Base-by-base conservation (phyloP, 2,329 filamentous ascomycete genomes). In the Hyphodiscus sp. region DNA sequence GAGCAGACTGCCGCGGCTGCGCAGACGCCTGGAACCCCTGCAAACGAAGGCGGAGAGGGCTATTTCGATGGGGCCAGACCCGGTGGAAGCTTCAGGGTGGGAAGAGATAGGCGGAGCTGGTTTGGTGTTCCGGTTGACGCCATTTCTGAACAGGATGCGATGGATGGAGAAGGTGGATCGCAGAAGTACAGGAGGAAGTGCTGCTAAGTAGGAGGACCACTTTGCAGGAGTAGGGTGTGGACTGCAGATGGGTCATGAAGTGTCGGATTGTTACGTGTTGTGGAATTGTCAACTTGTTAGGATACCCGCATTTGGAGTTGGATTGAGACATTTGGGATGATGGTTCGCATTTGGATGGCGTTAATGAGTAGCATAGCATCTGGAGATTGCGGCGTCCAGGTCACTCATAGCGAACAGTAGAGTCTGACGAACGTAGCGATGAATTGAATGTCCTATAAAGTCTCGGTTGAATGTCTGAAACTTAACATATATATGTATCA, bases 91-190 rank as follows among this genome's bases (percentile, higher is more conserved):
- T 85, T 86, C 61, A 72, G 82, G 29, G 68, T 68, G 15, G 79
- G 78, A 1, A 82, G 85, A 65, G 85, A 86, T 70, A 72, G 83
- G 60, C 73, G 80, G 58, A 86, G 82, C 66, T 87, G 84, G 84
- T 69, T 87, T 47, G 81, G 82, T 0, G 77, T 85, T 57, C 76
- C 81, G 2, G 75, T 71, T 58, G 71, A 71, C 68, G 62, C 67
- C 70, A 66, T 61, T 41, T 63, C 68, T 41, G 68, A 68, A 2
- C 70, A 70, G 26, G 67, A 67, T 10, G 61, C 53, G 19, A 61
- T 60, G 19, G 57, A 55, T 42, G 63, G 65, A 13, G 45, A 53
- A 11, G 53, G 55, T 43, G 50, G 49, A 20, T 43, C 41, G 19
- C 55, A 60, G 53, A 65, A 65, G 49, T 67, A 59, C 41, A 68